phyloP scores from a whole-genome alignment of 805 yeast species.

The Starmera amethionina region DNA sequence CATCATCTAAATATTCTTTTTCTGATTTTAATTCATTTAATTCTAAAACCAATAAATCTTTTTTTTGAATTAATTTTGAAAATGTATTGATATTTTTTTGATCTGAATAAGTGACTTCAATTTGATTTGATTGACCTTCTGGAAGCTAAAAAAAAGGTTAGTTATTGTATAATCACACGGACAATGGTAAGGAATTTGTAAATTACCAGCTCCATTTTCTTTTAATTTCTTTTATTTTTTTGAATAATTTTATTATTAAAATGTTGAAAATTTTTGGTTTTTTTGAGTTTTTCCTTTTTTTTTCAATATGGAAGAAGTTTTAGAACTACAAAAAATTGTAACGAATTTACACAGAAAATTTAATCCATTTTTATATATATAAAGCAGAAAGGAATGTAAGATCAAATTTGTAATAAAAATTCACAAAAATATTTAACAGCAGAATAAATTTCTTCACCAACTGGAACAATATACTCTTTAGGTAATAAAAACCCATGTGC shows the following conservation, averaged over 20 bases:
- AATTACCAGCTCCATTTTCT: slow-evolving; percentile 9
- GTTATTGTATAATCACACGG: background rate
- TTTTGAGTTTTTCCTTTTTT: no score
- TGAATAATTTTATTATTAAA: no score
- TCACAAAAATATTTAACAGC: slow-evolving; percentile 59
- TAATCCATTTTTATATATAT: no score
- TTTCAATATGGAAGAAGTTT: no score
- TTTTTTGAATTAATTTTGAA: slow-evolving; percentile 68
- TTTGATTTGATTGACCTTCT: slow-evolving; percentile 30
- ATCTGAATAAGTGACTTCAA: slow-evolving; percentile 41
- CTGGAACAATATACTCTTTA: slow-evolving; percentile 56
- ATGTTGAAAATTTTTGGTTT: no score
- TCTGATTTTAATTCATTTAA: slow-evolving; percentile 47
- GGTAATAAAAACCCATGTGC: slow-evolving; percentile 79
- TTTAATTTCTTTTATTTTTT: background rate
- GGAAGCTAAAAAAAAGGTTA: slow-evolving; percentile 19
- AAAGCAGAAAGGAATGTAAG: no score
- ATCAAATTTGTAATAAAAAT: slow-evolving; percentile 26
- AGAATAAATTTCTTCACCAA: slow-evolving; percentile 64
- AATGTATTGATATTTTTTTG: slow-evolving; percentile 86
- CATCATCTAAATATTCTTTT: slow-evolving; percentile 83
- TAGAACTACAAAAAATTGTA: no score
- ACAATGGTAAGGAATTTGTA: no score
- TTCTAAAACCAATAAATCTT: slow-evolving; percentile 44
- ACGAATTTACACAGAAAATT: slow-evolving; percentile 6